These are phyloP conservation scores for Bretziella fagacearum DNA, from an alignment of 2,329 filamentous ascomycete genomes.

Conservation along the genomic window DNA sequence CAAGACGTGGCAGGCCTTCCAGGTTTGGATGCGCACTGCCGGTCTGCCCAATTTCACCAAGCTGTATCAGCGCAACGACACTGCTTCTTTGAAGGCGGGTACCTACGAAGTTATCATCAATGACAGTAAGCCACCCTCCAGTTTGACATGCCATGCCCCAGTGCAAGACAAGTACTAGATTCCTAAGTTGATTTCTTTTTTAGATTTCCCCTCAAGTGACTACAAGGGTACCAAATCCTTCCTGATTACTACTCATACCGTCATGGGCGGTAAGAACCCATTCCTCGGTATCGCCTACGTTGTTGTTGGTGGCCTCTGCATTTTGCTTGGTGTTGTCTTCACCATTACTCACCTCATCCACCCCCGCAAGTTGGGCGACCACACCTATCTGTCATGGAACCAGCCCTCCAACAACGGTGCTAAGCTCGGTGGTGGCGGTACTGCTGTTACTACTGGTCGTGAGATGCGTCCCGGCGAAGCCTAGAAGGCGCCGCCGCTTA, in stretches of 20 bases:
- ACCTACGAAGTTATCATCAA: constrained; percentile 62
- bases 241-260: constrained; percentile 71
- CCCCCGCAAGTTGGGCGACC: constrained; percentile 91
- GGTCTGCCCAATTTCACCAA: constrained; percentile 92
- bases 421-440: constrained; percentile 23
- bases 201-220: constrained; percentile 62
- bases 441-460: constrained; percentile 38
- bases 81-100: constrained; percentile 46
- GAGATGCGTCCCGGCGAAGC: constrained; percentile 31
- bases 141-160: background rate
- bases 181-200: background rate
- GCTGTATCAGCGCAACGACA: constrained; percentile 69
- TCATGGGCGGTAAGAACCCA: constrained; percentile 87
- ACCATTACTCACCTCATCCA: constrained; percentile 81
- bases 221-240: constrained; percentile 85
- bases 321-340: constrained; percentile 75
- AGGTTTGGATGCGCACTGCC: constrained; percentile 98
- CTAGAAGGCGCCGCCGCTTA: constrained; percentile 20
- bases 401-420: constrained; percentile 33
- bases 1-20: constrained; percentile 64
- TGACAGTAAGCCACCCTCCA: constrained; percentile 44
- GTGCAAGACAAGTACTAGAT: too few relatives aligned
- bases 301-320: constrained; percentile 82
- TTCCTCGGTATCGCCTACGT: constrained; percentile 95
- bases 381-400: constrained; percentile 96